Base-by-base conservation (phyloP, 768 basidiomycete species). In the Mycena polygramma region DNA sequence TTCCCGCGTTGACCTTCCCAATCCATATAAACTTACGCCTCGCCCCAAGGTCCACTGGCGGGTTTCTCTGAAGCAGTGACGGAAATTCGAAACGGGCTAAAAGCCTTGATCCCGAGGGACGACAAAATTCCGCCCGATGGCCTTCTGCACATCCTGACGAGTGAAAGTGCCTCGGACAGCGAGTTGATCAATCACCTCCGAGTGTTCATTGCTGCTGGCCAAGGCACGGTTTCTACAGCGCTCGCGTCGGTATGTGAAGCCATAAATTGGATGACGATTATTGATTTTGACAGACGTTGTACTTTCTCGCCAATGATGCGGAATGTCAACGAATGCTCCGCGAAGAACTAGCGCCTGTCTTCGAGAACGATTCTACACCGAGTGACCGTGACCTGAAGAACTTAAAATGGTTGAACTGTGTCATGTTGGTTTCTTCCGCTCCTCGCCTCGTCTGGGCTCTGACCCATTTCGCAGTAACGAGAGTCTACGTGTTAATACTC, bases 231-330 rank as follows among this genome's bases (percentile, higher is more conserved):
- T 30, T 30, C 30, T 30, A 30, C 30, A 30, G 30, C 30, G 30
- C 30, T 30, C 30, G 30, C 30, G 30, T 30, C 30, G 30, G 30
- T 30, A 30, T 30, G 30, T 75, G 67, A 79, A 75, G 85, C 85
- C 10, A 85, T 84, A 14, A 84, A 0, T 82, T 84, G 57, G 86
- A 85, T n/a, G 30, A 6, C 30, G 3, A 30, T 30, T 30, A 2
- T 69, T 85, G 39, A 77, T 83, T 26, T 91, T 88, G 87, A 73
- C 52, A 85, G 87, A 86, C 86, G 0, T 79, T 88, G 20, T 88
- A 87, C 86, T 79, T 87, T 24, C 83, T 91, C 19, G 84, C 88
- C 11, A 85, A 86, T 48, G 80, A 89, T 74, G 83, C 80, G 6
- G 81, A 83, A n/a, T 77, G 82, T 57, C 90, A 91, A 75, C 78